Percentiles rank a stretch among this genome's conserved stretches.
Evolutionary conservation across 371 early-diverging fungal species (phyloP).

Genomic region (Mucor saturninus): DNA sequence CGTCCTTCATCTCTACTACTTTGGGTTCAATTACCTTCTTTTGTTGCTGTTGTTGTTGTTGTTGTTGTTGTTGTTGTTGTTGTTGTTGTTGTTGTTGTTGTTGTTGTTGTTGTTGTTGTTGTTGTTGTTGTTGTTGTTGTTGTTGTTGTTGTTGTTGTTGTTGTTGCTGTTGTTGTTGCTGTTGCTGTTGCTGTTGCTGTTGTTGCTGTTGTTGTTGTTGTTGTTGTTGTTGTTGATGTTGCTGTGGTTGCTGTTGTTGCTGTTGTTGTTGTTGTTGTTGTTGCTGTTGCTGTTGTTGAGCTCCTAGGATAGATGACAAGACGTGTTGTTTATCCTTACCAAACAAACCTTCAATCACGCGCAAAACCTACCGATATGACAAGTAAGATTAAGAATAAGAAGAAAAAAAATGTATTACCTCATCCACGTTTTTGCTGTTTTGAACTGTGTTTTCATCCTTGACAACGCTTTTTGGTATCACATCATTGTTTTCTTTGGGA

Average conservation of each 20-base stretch:
- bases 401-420: neutral
- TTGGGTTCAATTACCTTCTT: slow-evolving; percentile 16
- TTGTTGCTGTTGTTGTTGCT: neutral
- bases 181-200: too few species aligned
- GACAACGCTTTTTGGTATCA: neutral
- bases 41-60: slow-evolving; percentile 4
- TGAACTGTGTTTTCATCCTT: slow-evolving; percentile 18
- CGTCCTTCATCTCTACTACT: slow-evolving; percentile 32
- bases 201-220: slow-evolving; percentile 3
- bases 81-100: neutral
- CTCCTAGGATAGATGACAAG: slow-evolving; percentile 15
- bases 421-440: neutral
- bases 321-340: slow-evolving; percentile 31
- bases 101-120: neutral
- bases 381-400: neutral
- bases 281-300: neutral
- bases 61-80: neutral
- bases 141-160: slow-evolving; percentile 1
- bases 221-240: neutral
- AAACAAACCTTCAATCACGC: slow-evolving; percentile 30
- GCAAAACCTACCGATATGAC: slow-evolving; percentile 18
- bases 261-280: neutral
- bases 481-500: slow-evolving; percentile 4
- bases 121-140: slow-evolving; percentile 2
- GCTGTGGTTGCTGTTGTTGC: too few species aligned